phyloP scores from a whole-genome alignment of 306 rosid species.

The Cicer cuneatum region DNA sequence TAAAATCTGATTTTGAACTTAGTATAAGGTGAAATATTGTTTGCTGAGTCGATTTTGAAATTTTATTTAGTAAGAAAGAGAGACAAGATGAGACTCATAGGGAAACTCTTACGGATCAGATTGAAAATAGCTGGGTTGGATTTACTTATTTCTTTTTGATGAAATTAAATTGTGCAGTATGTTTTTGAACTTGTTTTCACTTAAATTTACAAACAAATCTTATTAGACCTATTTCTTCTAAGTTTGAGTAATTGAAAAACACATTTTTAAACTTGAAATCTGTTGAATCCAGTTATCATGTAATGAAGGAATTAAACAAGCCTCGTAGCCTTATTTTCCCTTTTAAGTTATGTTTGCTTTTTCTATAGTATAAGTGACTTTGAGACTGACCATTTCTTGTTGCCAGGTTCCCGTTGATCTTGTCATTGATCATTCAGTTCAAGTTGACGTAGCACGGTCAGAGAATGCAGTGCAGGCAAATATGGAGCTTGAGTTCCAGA shows the following conservation, averaged over 20 bases:
- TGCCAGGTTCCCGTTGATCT: slow-evolving; percentile 98
- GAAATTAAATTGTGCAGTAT: background rate
- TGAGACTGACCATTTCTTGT: slow-evolving; percentile 17
- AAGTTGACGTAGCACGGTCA: slow-evolving; percentile 92
- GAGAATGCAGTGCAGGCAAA: slow-evolving; percentile 98
- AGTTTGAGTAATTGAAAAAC: background rate
- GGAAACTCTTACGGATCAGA: slow-evolving; percentile 11
- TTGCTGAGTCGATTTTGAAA: slow-evolving; percentile 5
- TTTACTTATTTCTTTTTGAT: slow-evolving; percentile 1
- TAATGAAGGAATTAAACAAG: slow-evolving; percentile 7
- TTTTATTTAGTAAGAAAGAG: background rate
- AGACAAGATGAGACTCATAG: background rate
- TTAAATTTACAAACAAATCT: background rate
- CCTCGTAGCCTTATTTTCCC: background rate
- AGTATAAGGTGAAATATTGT: slow-evolving; percentile 15
- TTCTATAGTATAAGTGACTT: slow-evolving; percentile 31
- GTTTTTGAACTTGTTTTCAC: slow-evolving; percentile 18
- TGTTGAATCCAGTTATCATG: background rate
- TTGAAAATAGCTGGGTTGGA: slow-evolving; percentile 16
- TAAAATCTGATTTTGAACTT: slow-evolving; percentile 5
- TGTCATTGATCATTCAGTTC: slow-evolving; percentile 97
- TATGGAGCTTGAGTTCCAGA: slow-evolving; percentile 94
- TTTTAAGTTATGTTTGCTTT: slow-evolving; percentile 41
- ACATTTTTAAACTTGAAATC: slow-evolving; percentile 5
- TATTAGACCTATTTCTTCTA: background rate